A percentile compares a stretch with the other conserved stretches of the same genome.
Conservation (phyloP, 768 basidiomycete species). For the Fibroporia radiculosa region DNA sequence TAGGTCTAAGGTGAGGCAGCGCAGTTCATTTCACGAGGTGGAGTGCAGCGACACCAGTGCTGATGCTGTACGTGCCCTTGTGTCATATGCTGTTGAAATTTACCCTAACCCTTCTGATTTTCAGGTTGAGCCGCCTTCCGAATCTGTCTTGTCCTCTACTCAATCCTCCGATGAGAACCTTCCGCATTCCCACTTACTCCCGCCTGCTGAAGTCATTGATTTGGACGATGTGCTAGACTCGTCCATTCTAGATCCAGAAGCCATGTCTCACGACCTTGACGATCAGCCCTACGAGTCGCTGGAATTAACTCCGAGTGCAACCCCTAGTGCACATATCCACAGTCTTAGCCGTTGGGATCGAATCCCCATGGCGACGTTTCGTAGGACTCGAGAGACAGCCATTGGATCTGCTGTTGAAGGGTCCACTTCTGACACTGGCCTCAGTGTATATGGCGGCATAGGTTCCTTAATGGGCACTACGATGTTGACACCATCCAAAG, state of each 20-base stretch:
- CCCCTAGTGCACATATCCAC: slow-evolving; percentile 34
- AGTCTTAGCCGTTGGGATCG: slow-evolving; percentile 65
- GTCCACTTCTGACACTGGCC: slow-evolving; percentile 30
- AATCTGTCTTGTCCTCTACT: slow-evolving; percentile 8
- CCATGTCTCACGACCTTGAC: slow-evolving; percentile 17
- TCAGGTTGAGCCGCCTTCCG: background rate
- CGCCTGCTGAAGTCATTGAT: slow-evolving; percentile 46
- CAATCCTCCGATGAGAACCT: slow-evolving; percentile 30
- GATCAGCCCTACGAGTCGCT: slow-evolving; percentile 10
- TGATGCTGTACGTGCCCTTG: background rate
- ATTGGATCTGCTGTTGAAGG: slow-evolving; percentile 13
- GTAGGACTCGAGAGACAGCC: slow-evolving; percentile 43
- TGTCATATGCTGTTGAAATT: background rate
- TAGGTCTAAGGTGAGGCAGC: slow-evolving; percentile 1
- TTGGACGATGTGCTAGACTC: slow-evolving; percentile 75
- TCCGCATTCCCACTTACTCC: slow-evolving; percentile 19
- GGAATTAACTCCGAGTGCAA: slow-evolving; percentile 9
- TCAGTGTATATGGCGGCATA: slow-evolving; percentile 21
- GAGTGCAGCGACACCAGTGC: background rate
- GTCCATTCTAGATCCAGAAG: slow-evolving; percentile 57
- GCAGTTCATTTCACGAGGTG: background rate
- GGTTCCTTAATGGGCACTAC: slow-evolving; percentile 13
- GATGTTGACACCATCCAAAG: slow-evolving; percentile 13
- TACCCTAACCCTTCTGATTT: background rate
- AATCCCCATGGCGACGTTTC: slow-evolving; percentile 67